Evolutionary conservation across 1,284 basidiomycete genomes (phyloP).

Genomic region (Tylopilus microsporus): DNA sequence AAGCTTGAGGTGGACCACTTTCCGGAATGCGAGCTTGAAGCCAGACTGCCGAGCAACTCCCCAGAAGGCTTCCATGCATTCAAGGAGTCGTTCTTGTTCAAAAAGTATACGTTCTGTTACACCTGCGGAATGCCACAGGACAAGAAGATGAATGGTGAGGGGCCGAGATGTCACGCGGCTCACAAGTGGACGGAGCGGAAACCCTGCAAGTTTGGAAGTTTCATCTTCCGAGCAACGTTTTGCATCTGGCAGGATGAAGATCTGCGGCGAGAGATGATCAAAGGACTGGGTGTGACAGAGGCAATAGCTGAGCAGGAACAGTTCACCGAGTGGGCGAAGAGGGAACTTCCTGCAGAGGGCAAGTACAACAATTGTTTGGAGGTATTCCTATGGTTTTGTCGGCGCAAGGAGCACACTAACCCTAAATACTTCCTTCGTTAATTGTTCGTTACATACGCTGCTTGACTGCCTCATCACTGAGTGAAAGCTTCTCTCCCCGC

Average conservation of each 20-base stretch:
- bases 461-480: too few relatives aligned
- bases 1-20: too few relatives aligned
- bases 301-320: background rate
- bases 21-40: too few relatives aligned
- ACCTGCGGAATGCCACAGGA: slow-evolving; percentile 11
- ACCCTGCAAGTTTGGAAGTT: background rate
- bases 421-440: too few relatives aligned
- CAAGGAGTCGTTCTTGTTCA: background rate
- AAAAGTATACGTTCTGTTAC: slow-evolving; percentile 5
- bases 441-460: too few relatives aligned
- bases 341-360: background rate
- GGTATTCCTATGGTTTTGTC: slow-evolving; percentile 1
- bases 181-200: too few relatives aligned
- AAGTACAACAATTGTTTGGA: background rate
- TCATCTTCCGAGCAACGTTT: slow-evolving; percentile 1
- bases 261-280: background rate
- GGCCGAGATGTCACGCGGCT: background rate
- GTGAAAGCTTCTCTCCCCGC: too few relatives aligned
- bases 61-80: background rate
- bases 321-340: background rate
- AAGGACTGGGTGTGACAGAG: background rate
- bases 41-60: too few relatives aligned
- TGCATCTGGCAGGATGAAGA: background rate
- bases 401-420: background rate
- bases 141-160: slow-evolving; percentile 3